phyloP scores from a whole-genome alignment of 345 rosid species.

The thale cress (Arabidopsis thaliana) region TAIR10.1 NC_003076.8:25225001-25225500 shows the following conservation, averaged over 20 bases:
- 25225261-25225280: not conserved
- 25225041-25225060: conserved; percentile 30
- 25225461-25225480: not conserved
- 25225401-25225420: too few species aligned
- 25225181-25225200: not conserved
- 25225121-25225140: conserved; percentile 2
- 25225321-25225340: conserved; percentile 23
- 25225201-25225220: conserved; percentile 9
- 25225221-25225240: not conserved
- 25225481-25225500: not conserved
- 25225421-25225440: too few species aligned
- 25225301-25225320: conserved; percentile 11
- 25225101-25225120: not conserved
- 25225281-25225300: not conserved
- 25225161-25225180: not conserved
- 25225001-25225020: conserved; percentile 28
- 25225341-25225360: conserved; percentile 14
- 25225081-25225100: conserved; percentile 41
- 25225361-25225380: conserved; percentile 4
- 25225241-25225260: not conserved
- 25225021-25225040: conserved; percentile 9
- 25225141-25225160: not conserved
- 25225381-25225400: too few species aligned
- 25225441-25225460: too few species aligned
- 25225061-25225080: conserved; percentile 29